Evolutionary conservation across 306 rosid genomes (phyloP).

Genomic region (Lablab purpureus): DNA sequence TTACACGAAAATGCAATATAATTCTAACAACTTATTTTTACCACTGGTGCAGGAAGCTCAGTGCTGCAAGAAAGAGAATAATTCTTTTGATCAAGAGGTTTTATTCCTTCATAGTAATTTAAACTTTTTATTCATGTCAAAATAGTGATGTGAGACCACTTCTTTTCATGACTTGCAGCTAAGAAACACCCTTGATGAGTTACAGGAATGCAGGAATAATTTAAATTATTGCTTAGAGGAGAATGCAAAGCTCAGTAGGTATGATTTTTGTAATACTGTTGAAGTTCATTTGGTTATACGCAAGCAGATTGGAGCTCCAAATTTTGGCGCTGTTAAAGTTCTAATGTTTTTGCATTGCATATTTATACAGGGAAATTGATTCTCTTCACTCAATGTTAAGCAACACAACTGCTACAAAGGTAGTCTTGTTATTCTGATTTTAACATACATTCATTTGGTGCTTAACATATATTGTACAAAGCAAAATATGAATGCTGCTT

Average conservation of each 20-base stretch:
- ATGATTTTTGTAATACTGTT: slow-evolving; percentile 33
- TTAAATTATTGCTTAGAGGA: slow-evolving; percentile 85
- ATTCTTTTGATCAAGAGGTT: slow-evolving; percentile 62
- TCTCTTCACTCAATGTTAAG: slow-evolving; percentile 54
- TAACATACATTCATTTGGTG: slow-evolving; percentile 22
- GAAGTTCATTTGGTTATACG: slow-evolving; percentile 37
- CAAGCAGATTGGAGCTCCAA: slow-evolving; percentile 29
- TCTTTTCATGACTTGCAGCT: slow-evolving; percentile 60
- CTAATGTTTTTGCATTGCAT: slow-evolving; percentile 40
- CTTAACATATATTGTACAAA: slow-evolving; percentile 26
- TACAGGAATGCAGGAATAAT: slow-evolving; percentile 76
- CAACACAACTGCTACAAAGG: slow-evolving; percentile 56
- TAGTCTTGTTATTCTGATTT: slow-evolving; percentile 48
- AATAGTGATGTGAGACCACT: slow-evolving; percentile 42
- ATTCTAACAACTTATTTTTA: slow-evolving; percentile 38
- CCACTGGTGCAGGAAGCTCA: slow-evolving; percentile 53
- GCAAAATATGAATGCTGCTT: slow-evolving; percentile 4
- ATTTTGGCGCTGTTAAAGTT: slow-evolving; percentile 13
- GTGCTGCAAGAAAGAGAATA: slow-evolving; percentile 52
- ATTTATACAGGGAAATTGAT: slow-evolving; percentile 74
- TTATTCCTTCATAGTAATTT: slow-evolving; percentile 35
- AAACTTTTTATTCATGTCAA: background rate
- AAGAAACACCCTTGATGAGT: slow-evolving; percentile 61
- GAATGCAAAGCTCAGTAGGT: slow-evolving; percentile 86
- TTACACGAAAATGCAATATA: background rate